Percentiles rank a stretch among this genome's conserved stretches.
Evolutionary conservation across 345 rosid genomes (phyloP).

Genomic region (Eucalyptus decipiens): DNA sequence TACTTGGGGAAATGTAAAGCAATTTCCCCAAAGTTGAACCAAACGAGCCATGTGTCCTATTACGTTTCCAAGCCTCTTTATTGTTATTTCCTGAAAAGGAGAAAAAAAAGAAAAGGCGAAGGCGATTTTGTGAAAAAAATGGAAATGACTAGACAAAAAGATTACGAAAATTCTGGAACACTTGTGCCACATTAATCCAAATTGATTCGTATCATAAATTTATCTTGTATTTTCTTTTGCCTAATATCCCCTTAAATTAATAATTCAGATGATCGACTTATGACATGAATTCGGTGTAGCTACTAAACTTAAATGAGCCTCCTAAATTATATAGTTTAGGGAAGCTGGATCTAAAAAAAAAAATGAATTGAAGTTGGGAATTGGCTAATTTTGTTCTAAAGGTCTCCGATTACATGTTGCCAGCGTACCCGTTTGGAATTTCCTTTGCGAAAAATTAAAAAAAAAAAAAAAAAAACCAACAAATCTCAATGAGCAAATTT

Average conservation of each 20-base stretch:
- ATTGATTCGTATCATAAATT: not conserved
- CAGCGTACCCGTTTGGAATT: not conserved
- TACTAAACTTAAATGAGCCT: not conserved
- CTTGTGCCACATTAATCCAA: not conserved
- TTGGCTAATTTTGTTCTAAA: not conserved
- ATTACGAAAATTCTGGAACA: not conserved
- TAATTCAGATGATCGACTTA: not conserved
- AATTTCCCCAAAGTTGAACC: no score
- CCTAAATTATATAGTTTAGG: not conserved
- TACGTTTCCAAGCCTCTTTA: not conserved
- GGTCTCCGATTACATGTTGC: not conserved
- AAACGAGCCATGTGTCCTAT: rapidly evolving
- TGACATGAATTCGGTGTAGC: not conserved
- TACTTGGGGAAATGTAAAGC: no score
- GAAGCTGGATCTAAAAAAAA: not conserved
- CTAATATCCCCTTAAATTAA: not conserved
- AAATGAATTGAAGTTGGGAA: not conserved
- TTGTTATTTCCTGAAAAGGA: not conserved
- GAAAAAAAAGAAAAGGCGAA: not conserved
- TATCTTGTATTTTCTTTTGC: rapidly evolving
- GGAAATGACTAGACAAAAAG: not conserved
- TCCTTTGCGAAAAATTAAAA: not conserved
- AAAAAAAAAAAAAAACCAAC: no score
- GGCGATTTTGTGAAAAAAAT: not conserved
- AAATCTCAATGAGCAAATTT: not conserved